Base-by-base conservation (phyloP, 1,139 yeast genomes). In the Saccharomycopsis phalli region DNA sequence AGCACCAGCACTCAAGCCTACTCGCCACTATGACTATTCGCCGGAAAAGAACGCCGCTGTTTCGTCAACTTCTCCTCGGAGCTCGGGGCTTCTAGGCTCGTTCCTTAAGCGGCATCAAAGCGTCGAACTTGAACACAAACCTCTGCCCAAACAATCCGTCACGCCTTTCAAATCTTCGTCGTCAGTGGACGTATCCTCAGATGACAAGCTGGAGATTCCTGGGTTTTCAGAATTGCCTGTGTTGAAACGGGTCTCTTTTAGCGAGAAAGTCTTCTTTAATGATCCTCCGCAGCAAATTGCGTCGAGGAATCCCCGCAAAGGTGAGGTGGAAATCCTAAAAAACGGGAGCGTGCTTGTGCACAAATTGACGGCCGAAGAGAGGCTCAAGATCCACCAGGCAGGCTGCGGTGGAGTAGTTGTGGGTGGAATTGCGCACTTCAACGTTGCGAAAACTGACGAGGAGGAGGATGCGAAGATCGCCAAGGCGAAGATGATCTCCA, bases 241-340 rank as follows among this genome's bases (percentile, higher is more conserved):
- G 3, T 61, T 81, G 55, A 76, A 75, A 52, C 65, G 81, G 50
- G 91, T 81, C 18, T 77, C 84, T 0, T 81, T 81, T 57, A 84
- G 81, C 37, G 68, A 79, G 17, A 74, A 77, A 23, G 80, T 86
- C 0, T 81, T 81, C 53, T 71, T 76, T 44, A 76, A 78, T 45
- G 83, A 76, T 50, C 84, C 84, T 0, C 84, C 83, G 1, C 84
- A 77, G 49, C 83, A 76, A 47, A 76, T 77, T 26, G 81, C 82
- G 7, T 71, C 80, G 6, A 61, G 80, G 51, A 66, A 60, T 34
- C 84, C 84, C n/a, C 60, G 82, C 50, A 69, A 69, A 50, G 84
- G 84, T 20, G 80, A 77, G 53, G 91, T 81, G 4, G 88, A 80
- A 51, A 64, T 81, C 3, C 58, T 70, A 37, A 58, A 71, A 3